Evolutionary conservation across 805 yeast genomes (phyloP), one percentile per base, ranked within the genome.

Genomic region (Kockiozyma suomiensis): DNA sequence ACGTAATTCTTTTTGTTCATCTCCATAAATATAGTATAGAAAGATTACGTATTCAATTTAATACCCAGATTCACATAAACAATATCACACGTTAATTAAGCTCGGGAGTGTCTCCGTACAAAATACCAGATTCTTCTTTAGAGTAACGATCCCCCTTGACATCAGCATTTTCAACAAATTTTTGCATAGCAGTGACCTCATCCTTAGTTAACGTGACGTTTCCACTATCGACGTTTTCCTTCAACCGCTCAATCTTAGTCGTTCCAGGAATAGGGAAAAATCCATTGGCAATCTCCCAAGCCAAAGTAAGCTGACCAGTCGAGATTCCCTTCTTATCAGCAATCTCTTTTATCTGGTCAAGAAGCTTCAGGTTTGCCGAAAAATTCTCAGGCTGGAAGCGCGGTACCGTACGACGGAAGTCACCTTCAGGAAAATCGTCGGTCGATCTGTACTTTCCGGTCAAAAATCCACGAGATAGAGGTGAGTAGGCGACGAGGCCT

Each of bases 221-320:
- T 13, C 42, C 63, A 28, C 59, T 47, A 15, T 54, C 74, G 65
- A 82, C 76, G 74, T 90, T 91, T 70, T 83, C 87, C 49, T 78
- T 77, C 17, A 87, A 83, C 71, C 89, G 85, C 10, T 73, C 76
- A 2, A 75, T 72, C 40, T 85, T 81, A 5, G 90, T 81, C 2
- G 89, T 85, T 54, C 92, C 86, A 21, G 97, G 97, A 71, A 91
- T 87, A 35, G 97, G 96, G 48, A 91, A 70, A 46, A 89, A 53
- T 7, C 76, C 72, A 67, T 71, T 77, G 54, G 81, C 78, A 56
- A 80, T 74, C 57, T 84, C 74, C 84, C 89, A 89, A 1, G 90
- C 85, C 23, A 91, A 72, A 2, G 91, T 85, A 41, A 88, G 66
- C 73, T 90, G 96, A 10, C 91, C 84, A 8, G 85, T 70, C 2